Base-by-base conservation (phyloP, 352 stramenopile genomes). In the Phytophthora cryptogea region DNA sequence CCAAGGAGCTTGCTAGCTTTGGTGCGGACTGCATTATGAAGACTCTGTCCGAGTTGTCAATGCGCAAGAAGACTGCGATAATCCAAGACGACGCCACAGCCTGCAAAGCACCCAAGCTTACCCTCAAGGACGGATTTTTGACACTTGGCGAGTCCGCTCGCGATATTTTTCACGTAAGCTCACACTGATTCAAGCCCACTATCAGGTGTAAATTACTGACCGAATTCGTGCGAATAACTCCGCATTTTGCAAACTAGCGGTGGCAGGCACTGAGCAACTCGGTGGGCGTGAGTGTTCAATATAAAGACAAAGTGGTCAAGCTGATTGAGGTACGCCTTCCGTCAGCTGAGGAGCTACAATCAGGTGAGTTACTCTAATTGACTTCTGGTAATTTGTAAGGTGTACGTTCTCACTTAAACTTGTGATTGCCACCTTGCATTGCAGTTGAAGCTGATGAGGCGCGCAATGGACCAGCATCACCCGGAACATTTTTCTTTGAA, bases 181-280 rank as follows among this genome's bases (percentile, higher is more conserved):
- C 13, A 16, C 39, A 44, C 16, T 14, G 26, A 23, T 23, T 44
- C 16, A 20, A 44, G 2, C 17, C 16, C 9, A 10, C 39, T 44
- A 17, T 23, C 14, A 44, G 14, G 8, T 23, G 36, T 5, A 23
- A 23, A 23, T 41, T 8, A 14, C 36, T 43, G 16, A 44, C 13
- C 7, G 20, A 44, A 44, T 43, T 2, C 35, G 5, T 42, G 14
- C 36, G 11, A 5, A 26, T 17, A 9, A 23, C 16, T 48, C 2
- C 5, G n/a, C 37, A 35, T 23, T 33, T 33, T 49, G 5, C 6
- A 43, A 43, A 23, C 16, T 16, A 92, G 81, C 68, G 73, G 54
- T 95, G 83, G 83, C 83, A 93, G 47, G 82, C 86, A 37, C 69
- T 95, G 41, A 82, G 83, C 41, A 85, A 87, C 57, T 88, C 76